A percentile compares a stretch with the other conserved stretches of the same genome.
Evolutionary conservation across 164 flowering plant genomes (phyloP).

Genomic region (Berberis vulgaris): DNA sequence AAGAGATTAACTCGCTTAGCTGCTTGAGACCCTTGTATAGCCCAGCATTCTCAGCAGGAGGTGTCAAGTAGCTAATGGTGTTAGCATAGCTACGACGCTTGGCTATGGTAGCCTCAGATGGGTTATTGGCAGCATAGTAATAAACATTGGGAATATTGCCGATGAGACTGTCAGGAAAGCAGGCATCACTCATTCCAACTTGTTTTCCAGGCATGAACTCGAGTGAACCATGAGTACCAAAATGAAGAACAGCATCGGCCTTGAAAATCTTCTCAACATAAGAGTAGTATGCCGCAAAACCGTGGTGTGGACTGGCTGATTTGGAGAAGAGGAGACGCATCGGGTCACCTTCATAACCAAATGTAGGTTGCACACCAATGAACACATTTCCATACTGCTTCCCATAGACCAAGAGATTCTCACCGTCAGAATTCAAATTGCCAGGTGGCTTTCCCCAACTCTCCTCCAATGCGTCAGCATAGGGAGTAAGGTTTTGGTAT

Average conservation of each 20-base stretch:
- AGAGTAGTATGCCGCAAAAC: conserved; percentile 97
- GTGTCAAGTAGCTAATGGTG: conserved; percentile 96
- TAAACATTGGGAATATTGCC: conserved; percentile 97
- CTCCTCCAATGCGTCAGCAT: conserved; percentile 79
- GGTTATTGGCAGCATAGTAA: conserved; percentile 97
- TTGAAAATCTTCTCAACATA: conserved; percentile 89
- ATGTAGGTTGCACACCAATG: conserved; percentile 97
- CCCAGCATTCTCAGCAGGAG: conserved; percentile 99
- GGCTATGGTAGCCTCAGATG: conserved; percentile 98
- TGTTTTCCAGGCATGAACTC: conserved; percentile 99
- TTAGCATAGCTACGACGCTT: conserved; percentile 98
- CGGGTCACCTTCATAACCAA: conserved; percentile 98
- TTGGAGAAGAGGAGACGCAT: conserved; percentile 97
- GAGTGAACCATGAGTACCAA: conserved; percentile 96
- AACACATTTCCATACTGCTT: conserved; percentile 93
- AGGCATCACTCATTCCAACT: conserved; percentile 98
- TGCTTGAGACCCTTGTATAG: conserved; percentile 98
- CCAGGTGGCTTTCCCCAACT: conserved; percentile 99
- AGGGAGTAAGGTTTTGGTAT: conserved; percentile 81
- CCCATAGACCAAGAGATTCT: conserved; percentile 89
- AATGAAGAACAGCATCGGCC: conserved; percentile 97
- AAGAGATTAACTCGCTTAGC: conserved; percentile 87
- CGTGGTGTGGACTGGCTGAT: conserved; percentile 99
- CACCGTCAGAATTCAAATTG: conserved; percentile 94
- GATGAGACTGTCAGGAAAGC: conserved; percentile 93